These are phyloP conservation scores for Drechslerella dactyloides DNA, from an alignment of 2,329 filamentous ascomycete species.

Conservation along the genomic window DNA sequence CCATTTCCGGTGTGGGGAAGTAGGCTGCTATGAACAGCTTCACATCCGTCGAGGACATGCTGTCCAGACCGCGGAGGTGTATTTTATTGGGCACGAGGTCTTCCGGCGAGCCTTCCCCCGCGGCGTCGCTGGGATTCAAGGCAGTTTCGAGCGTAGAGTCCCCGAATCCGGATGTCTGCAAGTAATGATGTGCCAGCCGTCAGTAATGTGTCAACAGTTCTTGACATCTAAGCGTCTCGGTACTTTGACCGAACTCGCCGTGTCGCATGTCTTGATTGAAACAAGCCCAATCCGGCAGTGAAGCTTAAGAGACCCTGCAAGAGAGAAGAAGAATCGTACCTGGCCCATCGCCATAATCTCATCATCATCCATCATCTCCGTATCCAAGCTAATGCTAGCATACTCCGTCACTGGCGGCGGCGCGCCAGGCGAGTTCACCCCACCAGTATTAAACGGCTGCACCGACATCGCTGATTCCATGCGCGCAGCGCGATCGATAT, in stretches of 20 bases:
- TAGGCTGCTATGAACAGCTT: slow-evolving; percentile 75
- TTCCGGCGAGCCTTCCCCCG: background rate
- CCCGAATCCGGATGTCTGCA: slow-evolving; percentile 14
- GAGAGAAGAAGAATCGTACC: slow-evolving; percentile 17
- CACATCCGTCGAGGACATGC: slow-evolving; percentile 79
- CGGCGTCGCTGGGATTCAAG: slow-evolving; percentile 10
- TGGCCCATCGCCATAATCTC: slow-evolving; percentile 49
- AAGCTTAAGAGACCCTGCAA: slow-evolving; percentile 1
- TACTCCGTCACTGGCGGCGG: slow-evolving; percentile 38
- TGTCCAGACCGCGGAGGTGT: slow-evolving; percentile 83
- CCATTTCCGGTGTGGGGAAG: slow-evolving; percentile 65
- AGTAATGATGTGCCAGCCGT: background rate
- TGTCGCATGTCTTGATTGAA: too few species aligned
- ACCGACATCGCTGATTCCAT: slow-evolving; percentile 27
- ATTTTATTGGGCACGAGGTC: slow-evolving; percentile 67
- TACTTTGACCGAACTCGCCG: too few species aligned
- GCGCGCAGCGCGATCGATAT: background rate
- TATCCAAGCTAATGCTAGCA: slow-evolving; percentile 46
- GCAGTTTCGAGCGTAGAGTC: slow-evolving; percentile 28
- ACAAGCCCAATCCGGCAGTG: too few species aligned
- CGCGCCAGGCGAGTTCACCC: slow-evolving; percentile 35
- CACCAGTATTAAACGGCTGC: slow-evolving; percentile 40
- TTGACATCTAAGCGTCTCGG: too few species aligned
- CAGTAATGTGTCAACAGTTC: background rate
- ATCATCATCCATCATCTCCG: slow-evolving; percentile 50